These are phyloP conservation scores for Tetradesmus lagerheimii DNA, from an alignment of 139 green algal species.

Conservation along the genomic window DNA sequence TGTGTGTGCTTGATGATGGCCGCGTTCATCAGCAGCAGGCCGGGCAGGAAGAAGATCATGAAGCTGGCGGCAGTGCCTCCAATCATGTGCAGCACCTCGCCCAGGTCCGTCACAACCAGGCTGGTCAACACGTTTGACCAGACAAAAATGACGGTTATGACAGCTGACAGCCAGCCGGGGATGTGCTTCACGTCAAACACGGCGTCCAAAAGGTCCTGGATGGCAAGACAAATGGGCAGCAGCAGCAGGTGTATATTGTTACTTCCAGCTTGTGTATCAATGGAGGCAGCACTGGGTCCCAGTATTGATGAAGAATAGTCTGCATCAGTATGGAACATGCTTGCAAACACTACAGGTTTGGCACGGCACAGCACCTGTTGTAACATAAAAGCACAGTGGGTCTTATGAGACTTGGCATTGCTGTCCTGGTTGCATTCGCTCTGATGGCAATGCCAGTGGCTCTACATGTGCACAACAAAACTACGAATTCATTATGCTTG, in stretches of 20 bases:
- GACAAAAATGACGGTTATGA: slow-evolving; percentile 55
- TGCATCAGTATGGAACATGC: no score
- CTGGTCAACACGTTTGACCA: slow-evolving; percentile 42
- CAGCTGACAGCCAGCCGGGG: slow-evolving; percentile 7
- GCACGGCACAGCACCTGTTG: no score
- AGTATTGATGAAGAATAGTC: no score
- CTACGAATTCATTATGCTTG: no score
- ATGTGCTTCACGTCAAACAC: not conserved
- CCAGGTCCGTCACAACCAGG: slow-evolving; percentile 66
- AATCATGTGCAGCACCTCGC: slow-evolving; percentile 73
- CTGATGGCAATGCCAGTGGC: no score
- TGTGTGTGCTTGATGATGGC: slow-evolving; percentile 47
- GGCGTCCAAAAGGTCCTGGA: slow-evolving; percentile 40
- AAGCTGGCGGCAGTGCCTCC: slow-evolving; percentile 69
- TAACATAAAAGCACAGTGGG: no score
- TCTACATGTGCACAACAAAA: no score
- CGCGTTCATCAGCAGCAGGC: slow-evolving; percentile 55
- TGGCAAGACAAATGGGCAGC: not conserved
- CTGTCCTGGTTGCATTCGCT: no score
- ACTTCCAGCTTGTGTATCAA: no score
- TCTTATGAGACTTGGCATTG: no score
- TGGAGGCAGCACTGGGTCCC: no score
- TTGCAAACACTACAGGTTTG: no score
- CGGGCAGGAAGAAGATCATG: slow-evolving; percentile 79
- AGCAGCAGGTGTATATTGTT: not conserved